Conservation (phyloP, 2,329 filamentous ascomycete genomes). For the Fusarium austroafricanum region DNA sequence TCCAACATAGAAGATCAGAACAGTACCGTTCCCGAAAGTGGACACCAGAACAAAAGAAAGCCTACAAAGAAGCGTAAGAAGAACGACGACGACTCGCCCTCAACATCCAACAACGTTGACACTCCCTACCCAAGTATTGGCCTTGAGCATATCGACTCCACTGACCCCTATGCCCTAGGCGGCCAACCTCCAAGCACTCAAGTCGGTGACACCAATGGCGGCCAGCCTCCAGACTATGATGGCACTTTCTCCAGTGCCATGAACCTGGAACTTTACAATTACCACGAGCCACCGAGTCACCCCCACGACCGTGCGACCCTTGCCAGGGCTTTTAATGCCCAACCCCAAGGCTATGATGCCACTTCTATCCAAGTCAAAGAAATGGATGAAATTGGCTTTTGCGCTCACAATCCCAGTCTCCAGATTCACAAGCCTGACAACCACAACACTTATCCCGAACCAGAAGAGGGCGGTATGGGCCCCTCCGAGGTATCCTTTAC, state of each 20-base stretch:
- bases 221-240: background rate
- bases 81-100: background rate
- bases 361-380: background rate
- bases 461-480: background rate
- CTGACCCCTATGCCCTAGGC: background rate
- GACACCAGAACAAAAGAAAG: background rate
- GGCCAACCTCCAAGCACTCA: background rate
- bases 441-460: background rate
- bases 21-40: background rate
- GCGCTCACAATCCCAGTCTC: background rate
- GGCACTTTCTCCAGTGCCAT: background rate
- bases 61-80: background rate
- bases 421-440: background rate
- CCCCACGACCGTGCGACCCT: background rate
- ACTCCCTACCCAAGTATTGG: background rate
- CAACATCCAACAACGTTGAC: background rate
- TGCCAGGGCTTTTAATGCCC: background rate
- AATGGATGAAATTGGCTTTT: background rate
- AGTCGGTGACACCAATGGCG: background rate
- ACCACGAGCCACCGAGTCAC: background rate
- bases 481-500: background rate
- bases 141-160: background rate
- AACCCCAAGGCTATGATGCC: background rate
- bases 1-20: background rate
- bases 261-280: background rate